Base-by-base conservation (phyloP, 1,139 yeast genomes). In the Geotrichum restrictum region DNA sequence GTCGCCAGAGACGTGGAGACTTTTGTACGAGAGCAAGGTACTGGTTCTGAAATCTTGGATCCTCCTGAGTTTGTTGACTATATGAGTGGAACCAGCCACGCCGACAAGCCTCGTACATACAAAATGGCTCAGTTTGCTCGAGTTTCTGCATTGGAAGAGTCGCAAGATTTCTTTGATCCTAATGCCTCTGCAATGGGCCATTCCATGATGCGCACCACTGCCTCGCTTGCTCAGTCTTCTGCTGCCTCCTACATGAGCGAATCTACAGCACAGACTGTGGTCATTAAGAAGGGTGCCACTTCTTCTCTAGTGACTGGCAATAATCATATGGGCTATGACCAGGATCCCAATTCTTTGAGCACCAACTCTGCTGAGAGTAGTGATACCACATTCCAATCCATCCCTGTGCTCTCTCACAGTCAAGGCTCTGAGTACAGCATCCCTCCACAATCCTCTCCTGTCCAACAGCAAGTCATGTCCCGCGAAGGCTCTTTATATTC, bases 21-120 rank as follows among this genome's bases (percentile, higher is more conserved):
- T 8, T 87, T 83, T 66, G 79, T 81, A 5, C 69, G 73, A 8
- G 71, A 72, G 36, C 75, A 76, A 59, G 85, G 84, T 3, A 85
- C 95, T 0, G 95, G 96, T 0, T 73, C 79, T 56, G 77, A 77
- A 56, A 80, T 84, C 33, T 74, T 74, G 53, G 74, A 76, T n/a
- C 80, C 84, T 1, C 82, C 87, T 1, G 73, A 66, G 56, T 78
- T 78, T 59, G 69, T 75, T 33, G 80, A 79, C 62, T 79, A 67
- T 62, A 64, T 75, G 45, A 72, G 73, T 49, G 80, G 80, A 1
- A 72, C 70, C 45, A 59, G 66, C 16, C 31, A 21, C 11, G 38
- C 24, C 31, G 33, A 45, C 22, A 44, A 44, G 11, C 40, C 49
- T 13, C 27, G 42, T 18, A 40, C 43, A 5, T 51, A 46, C 34